These are phyloP conservation scores for Galerina marginata DNA, from an alignment of 768 basidiomycete genomes.

Conservation along the genomic window DNA sequence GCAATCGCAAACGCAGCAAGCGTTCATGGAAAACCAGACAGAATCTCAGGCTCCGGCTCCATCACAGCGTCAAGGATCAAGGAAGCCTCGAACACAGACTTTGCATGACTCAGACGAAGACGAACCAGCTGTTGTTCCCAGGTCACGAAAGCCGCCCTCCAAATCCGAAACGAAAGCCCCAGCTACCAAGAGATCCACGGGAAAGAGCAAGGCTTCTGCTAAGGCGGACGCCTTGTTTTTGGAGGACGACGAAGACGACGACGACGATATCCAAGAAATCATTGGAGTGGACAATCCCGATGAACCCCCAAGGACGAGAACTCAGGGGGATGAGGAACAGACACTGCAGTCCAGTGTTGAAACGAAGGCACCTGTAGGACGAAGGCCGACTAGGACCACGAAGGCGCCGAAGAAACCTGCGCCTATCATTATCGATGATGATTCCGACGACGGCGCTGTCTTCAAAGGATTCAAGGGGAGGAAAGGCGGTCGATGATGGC, in stretches of 20 bases:
- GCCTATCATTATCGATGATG: conserved; percentile 59
- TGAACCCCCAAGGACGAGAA: neutral
- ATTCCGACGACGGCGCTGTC: conserved; percentile 74
- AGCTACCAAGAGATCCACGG: conserved; percentile 21
- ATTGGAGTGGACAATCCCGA: conserved; percentile 17
- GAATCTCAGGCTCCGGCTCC: conserved; percentile 14
- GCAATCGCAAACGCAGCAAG: conserved; percentile 27
- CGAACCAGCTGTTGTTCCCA: conserved; percentile 18
- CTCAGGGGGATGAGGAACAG: conserved; percentile 31
- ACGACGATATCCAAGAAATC: conserved; percentile 39
- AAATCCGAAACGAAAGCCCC: conserved; percentile 29
- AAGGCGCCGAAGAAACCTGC: conserved; percentile 34
- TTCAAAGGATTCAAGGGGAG: conserved; percentile 65
- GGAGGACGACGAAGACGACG: conserved; percentile 32
- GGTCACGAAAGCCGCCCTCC: conserved; percentile 33
- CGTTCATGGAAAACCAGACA: conserved; percentile 25
- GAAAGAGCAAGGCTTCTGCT: conserved; percentile 27
- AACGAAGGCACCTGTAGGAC: conserved; percentile 18
- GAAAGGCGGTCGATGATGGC: conserved; percentile 24
- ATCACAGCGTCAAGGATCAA: conserved; percentile 17
- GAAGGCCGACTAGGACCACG: conserved; percentile 29
- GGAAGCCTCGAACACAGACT: conserved; percentile 8
- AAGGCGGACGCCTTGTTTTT: conserved; percentile 57
- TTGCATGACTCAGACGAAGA: conserved; percentile 40
- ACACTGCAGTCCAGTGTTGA: conserved; percentile 33